Base-by-base conservation (phyloP, 2,329 filamentous ascomycete genomes). In the Exserohilum rostratum region DNA sequence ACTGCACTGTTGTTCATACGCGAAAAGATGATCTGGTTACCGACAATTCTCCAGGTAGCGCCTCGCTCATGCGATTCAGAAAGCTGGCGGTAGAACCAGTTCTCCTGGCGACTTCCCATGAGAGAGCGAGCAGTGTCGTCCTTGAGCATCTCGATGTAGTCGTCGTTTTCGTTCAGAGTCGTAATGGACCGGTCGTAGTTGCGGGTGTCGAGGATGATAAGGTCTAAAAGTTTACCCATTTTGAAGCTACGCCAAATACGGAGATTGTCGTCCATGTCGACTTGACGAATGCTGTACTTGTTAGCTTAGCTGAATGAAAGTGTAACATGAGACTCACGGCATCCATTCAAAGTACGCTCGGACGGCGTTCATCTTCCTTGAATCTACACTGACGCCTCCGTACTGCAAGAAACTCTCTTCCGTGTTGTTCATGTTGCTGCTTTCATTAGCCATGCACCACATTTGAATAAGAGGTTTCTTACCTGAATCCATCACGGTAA, bases 101-200 rank as follows among this genome's bases (percentile, higher is more conserved):
- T 83, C 72, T 91, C 89, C 69, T 91, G 89, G 11, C 82, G 82
- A 2, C 80, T 78, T 1, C 89, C 89, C 87, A 91, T 90, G 58
- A 91, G 74, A 0, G 82, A 82, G 3, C 88, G 82, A 9, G 84
- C 82, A 6, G 87, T 83, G 53, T 91, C 87, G 61, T 90, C 82
- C 22, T 79, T 83, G 53, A 90, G 85, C 2, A 78, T 62, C 46
- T 82, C 77, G 38, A 87, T 76, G 65, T 88, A 88, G 31, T 83
- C 76, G 5, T 81, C 79, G 64, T 89, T 88, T 79, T 82, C 54
- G 1, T 60, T 33, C 0, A 55, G 47, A 2, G 62, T 70, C 3
- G 53, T 64, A 45, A 77, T 76, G 7, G 60, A 65, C 5, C 72
- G 66, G 52, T 77, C 76, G 52, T 78, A 77, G 58, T 75, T 72